phyloP scores from a whole-genome alignment of 2,329 filamentous ascomycete species.

The Metarhizium rileyi region DNA sequence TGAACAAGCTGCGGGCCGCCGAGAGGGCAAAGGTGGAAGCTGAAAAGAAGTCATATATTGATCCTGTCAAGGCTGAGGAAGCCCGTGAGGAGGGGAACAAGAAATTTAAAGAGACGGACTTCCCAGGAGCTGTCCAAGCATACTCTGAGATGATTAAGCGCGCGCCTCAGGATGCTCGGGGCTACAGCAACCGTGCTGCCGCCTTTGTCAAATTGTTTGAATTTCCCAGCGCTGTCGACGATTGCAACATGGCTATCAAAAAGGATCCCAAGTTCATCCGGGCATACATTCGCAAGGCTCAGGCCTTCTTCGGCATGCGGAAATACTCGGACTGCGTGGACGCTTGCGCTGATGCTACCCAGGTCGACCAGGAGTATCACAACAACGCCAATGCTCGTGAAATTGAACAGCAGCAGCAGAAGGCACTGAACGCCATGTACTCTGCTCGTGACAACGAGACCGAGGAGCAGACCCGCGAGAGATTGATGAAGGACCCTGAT shows the following conservation, averaged over 20 bases:
- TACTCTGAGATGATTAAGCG: conserved; percentile 98
- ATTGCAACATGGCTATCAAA: conserved; percentile 87
- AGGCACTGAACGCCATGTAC: conserved; percentile 86
- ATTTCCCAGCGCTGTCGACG: conserved; percentile 85
- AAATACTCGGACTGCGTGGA: conserved; percentile 95
- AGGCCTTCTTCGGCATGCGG: conserved; percentile 94
- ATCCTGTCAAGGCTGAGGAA: conserved; percentile 87
- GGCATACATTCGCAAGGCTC: conserved; percentile 92
- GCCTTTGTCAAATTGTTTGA: conserved; percentile 95
- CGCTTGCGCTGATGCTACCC: conserved; percentile 69
- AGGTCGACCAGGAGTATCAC: conserved; percentile 61
- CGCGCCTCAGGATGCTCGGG: conserved; percentile 81
- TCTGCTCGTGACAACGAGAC: conserved; percentile 85
- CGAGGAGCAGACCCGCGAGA: conserved; percentile 88
- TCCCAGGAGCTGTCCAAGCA: conserved; percentile 86
- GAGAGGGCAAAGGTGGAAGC: conserved; percentile 77
- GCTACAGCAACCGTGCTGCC: conserved; percentile 94
- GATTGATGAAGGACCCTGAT: conserved; percentile 84
- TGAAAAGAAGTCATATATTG: conserved; percentile 72
- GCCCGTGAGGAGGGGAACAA: conserved; percentile 89
- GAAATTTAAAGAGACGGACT: conserved; percentile 95
- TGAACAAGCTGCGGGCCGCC: conserved; percentile 81
- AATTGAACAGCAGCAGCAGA: conserved; percentile 90
- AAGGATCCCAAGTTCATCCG: conserved; percentile 87
- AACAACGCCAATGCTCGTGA: conserved; percentile 74